A percentile compares a stretch with the other conserved stretches of the same genome.
Evolutionary conservation across 345 rosid species (phyloP).

Genomic region (Populus deltoides): DNA sequence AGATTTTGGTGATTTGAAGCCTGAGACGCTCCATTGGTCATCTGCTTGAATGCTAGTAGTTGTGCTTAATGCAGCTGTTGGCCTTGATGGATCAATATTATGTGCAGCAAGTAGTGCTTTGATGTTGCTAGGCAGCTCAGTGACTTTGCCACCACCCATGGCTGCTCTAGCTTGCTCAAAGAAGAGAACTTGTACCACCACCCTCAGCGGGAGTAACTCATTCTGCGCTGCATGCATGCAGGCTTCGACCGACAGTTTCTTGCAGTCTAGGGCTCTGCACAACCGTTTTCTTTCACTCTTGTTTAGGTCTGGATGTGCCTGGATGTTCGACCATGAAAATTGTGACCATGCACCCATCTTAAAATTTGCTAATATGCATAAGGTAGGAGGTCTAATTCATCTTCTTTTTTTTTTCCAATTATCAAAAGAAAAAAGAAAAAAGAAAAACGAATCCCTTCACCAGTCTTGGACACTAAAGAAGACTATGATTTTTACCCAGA

Average conservation of each 20-base stretch:
- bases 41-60: slow-evolving; percentile 60
- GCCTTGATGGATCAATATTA: slow-evolving; percentile 69
- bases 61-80: slow-evolving; percentile 60
- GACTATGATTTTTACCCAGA: too few species aligned
- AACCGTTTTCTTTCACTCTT: slow-evolving; percentile 81
- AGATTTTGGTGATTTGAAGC: slow-evolving; percentile 72
- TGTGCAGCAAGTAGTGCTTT: slow-evolving; percentile 80
- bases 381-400: not conserved
- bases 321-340: not conserved
- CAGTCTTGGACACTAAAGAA: not conserved
- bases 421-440: not conserved
- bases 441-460: not conserved
- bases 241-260: slow-evolving; percentile 86
- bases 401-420: not conserved
- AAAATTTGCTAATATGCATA: not conserved
- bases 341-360: not conserved
- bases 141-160: slow-evolving; percentile 57
- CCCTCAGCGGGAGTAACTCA: slow-evolving; percentile 82
- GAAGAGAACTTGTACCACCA: slow-evolving; percentile 94
- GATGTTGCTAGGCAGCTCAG: slow-evolving; percentile 76
- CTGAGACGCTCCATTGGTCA: slow-evolving; percentile 94
- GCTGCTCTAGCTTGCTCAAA: slow-evolving; percentile 91
- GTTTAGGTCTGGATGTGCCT: slow-evolving; percentile 81
- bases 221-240: slow-evolving; percentile 99
- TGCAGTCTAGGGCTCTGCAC: slow-evolving; percentile 86